phyloP scores from a whole-genome alignment of 495 filamentous ascomycete genomes.

The Aspergillus incahuasiensis region DNA sequence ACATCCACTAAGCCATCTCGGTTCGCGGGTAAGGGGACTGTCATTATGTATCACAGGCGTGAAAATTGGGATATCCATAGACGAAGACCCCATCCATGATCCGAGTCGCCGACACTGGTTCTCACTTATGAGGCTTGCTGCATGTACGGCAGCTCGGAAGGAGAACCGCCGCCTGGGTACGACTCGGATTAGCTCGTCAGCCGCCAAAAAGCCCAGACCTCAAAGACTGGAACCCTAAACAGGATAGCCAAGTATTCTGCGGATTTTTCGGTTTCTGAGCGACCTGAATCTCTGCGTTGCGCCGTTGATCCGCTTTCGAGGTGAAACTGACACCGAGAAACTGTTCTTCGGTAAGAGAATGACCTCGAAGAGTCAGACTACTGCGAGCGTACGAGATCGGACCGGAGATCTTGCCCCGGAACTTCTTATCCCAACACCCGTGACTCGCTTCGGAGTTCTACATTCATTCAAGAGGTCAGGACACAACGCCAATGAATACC shows the following conservation, averaged over 20 bases:
- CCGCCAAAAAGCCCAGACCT: constrained; percentile 3
- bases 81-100: not conserved
- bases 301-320: not conserved
- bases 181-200: constrained; percentile 7
- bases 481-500: not conserved
- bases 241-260: not conserved
- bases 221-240: constrained; percentile 10
- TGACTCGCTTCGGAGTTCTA: not conserved
- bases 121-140: not conserved
- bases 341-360: not conserved
- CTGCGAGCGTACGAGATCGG: not conserved
- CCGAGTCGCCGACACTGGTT: too few relatives aligned
- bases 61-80: not conserved
- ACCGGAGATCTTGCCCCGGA: not conserved
- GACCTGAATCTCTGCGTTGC: not conserved
- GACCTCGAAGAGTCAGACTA: not conserved
- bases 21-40: not conserved
- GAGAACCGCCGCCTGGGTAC: constrained; percentile 8
- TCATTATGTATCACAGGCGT: not conserved
- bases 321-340: not conserved
- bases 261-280: not conserved
- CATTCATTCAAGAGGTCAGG: not conserved
- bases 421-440: not conserved
- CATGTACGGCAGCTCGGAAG: constrained; percentile 13
- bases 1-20: not conserved